Evolutionary conservation across 1,139 yeast species (phyloP).

Genomic region (Debaryomycetaceae sp.): DNA sequence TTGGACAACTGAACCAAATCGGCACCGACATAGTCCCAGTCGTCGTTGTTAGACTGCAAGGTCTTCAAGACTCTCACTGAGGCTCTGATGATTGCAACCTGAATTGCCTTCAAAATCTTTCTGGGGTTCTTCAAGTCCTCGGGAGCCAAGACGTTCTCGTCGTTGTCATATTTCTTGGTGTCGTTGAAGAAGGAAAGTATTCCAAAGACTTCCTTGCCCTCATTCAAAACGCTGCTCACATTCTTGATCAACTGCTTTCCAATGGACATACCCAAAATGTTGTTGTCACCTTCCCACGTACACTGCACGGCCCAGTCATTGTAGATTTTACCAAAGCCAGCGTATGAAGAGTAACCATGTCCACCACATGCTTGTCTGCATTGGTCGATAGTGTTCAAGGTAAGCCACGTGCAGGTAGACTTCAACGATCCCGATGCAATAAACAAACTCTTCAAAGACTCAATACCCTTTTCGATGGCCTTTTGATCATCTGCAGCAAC

Average conservation of each 20-base stretch:
- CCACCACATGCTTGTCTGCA: conserved; percentile 54
- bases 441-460: conserved; percentile 41
- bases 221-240: conserved; percentile 25
- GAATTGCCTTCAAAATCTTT: conserved; percentile 32
- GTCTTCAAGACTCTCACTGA: conserved; percentile 44
- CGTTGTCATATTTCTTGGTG: conserved; percentile 26
- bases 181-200: conserved; percentile 36
- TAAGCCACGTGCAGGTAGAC: conserved; percentile 48
- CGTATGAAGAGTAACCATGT: conserved; percentile 47
- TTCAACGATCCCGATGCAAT: conserved; percentile 48
- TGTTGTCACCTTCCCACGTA: conserved; percentile 55
- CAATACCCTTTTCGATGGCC: conserved; percentile 36
- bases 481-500: conserved; percentile 33
- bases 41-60: conserved; percentile 40
- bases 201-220: conserved; percentile 34
- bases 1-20: conserved; percentile 55
- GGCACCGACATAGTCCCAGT: conserved; percentile 55
- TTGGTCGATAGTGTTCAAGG: conserved; percentile 44
- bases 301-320: conserved; percentile 51
- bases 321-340: conserved; percentile 47
- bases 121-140: conserved; percentile 31
- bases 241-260: conserved; percentile 46
- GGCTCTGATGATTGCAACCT: conserved; percentile 45
- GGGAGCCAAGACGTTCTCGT: conserved; percentile 28
- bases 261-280: conserved; percentile 43